Percentiles rank a stretch among this genome's conserved stretches.
These are phyloP conservation scores for Pseudomonodictys pantanalensis DNA, from an alignment of 495 filamentous ascomycete genomes.

Conservation along the genomic window DNA sequence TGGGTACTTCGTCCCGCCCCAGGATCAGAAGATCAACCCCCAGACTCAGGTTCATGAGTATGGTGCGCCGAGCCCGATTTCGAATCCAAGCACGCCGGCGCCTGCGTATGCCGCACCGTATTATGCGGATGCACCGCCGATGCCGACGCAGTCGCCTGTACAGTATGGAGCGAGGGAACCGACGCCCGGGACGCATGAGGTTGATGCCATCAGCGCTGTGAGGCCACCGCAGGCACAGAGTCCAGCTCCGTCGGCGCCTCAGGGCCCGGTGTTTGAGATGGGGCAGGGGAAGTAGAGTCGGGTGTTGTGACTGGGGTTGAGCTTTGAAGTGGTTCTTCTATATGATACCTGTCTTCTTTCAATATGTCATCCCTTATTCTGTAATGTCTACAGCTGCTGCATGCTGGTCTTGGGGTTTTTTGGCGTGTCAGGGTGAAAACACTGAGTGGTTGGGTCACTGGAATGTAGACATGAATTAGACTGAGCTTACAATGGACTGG, in stretches of 20 bases:
- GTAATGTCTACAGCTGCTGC: too few relatives aligned
- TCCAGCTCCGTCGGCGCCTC: background rate
- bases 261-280: conserved; percentile 20
- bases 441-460: too few relatives aligned
- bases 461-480: too few relatives aligned
- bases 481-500: too few relatives aligned
- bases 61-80: conserved; percentile 7
- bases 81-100: conserved; percentile 25
- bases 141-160: conserved; percentile 14
- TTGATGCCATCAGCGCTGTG: conserved; percentile 22
- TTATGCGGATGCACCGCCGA: conserved; percentile 15
- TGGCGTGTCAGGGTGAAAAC: too few relatives aligned
- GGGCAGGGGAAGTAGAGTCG: conserved; percentile 10
- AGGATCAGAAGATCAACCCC: conserved; percentile 21
- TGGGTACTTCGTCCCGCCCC: conserved; percentile 14
- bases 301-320: too few relatives aligned
- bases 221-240: background rate
- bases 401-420: too few relatives aligned
- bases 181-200: conserved; percentile 17
- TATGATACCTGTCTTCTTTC: too few relatives aligned
- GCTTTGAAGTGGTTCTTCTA: too few relatives aligned
- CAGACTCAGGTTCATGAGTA: conserved; percentile 10
- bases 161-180: conserved; percentile 8
- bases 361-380: too few relatives aligned
- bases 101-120: conserved; percentile 26